Conservation (phyloP, 2,329 filamentous ascomycete genomes). For the Xenosphaeropsis pyriputrescens region DNA sequence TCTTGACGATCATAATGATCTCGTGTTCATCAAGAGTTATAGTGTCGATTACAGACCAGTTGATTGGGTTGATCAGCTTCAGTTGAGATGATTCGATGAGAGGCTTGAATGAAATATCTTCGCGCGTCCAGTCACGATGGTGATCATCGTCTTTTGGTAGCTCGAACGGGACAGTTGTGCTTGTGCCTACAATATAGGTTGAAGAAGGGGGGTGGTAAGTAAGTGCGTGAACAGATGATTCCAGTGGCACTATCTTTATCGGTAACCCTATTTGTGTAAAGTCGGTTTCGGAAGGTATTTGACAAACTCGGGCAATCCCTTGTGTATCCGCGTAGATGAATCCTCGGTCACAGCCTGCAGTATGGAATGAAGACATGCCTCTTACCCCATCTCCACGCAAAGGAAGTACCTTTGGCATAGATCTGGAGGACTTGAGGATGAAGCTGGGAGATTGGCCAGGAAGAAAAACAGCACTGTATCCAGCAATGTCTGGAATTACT, state of each 20-base stretch:
- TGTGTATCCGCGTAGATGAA: conserved; percentile 70
- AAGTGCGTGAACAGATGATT: conserved; percentile 55
- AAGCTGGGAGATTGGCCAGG: conserved; percentile 70
- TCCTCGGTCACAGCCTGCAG: conserved; percentile 60
- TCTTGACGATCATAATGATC: conserved; percentile 66
- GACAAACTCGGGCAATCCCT: conserved; percentile 59
- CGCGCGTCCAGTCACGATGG: conserved; percentile 60
- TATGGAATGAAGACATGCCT: conserved; percentile 64
- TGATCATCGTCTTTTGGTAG: conserved; percentile 80
- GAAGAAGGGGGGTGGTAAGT: conserved; percentile 63
- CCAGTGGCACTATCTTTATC: conserved; percentile 55
- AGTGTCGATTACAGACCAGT: conserved; percentile 66
- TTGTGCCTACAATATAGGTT: conserved; percentile 66
- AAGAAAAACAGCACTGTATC: conserved; percentile 71
- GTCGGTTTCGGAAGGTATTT: conserved; percentile 51
- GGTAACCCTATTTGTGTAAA: conserved; percentile 66
- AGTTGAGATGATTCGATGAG: conserved; percentile 56
- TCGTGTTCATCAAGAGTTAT: conserved; percentile 62
- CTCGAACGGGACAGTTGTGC: conserved; percentile 55
- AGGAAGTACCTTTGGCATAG: conserved; percentile 58
- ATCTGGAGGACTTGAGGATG: conserved; percentile 69
- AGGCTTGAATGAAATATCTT: conserved; percentile 48
- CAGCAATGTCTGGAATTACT: conserved; percentile 44
- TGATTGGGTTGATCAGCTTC: conserved; percentile 64
- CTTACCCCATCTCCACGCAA: conserved; percentile 55